Evolutionary conservation across 2,329 filamentous ascomycete species (phyloP), one percentile per base, ranked within the genome.

Genomic region (Elsinoe fawcettii): DNA sequence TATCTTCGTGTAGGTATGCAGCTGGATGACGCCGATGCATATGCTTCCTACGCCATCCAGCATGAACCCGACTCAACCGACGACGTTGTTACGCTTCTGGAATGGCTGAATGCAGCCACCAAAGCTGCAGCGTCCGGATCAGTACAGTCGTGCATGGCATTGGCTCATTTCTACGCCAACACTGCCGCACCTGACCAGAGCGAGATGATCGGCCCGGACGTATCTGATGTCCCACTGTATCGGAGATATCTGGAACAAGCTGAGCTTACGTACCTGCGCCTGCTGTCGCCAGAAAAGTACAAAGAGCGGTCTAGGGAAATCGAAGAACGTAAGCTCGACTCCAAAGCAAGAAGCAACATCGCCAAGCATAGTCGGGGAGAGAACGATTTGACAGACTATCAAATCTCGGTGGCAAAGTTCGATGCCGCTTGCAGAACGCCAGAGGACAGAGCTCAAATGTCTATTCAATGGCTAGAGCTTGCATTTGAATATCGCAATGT

Each of bases 91-190:
- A 59, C 62, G 23, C 71, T 66, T 14, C 62, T 63, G 30, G 63
- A 67, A 2, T 77, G 75, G 75, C 63, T 77, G 7, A 69, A 69
- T 58, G 70, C 72, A 60, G 71, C 71, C 55, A 75, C 66, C 32
- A 77, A 76, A 66, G 74, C 75, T 1, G 75, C 74, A 2, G 69
- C 70, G 9, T 70, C 70, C 5, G 69, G 71, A 1, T 69, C 74
- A 51, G 58, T 63, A 5, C 67, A 69, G 55, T 73, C 74, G 7
- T 69, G 67, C 25, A 66, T 69, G 34, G 59, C 68, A 9, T 63
- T 77, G 8, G 73, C 64, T 1, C 59, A 64, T 16, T 77, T 73
- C 62, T 76, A 77, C 59, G 62, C 63, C 11, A 58, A 64, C 64
- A 60, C 37, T 61, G 61, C 14, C 68, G 66, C 67, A 36, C 51